These are phyloP conservation scores for Botryosphaeria agaves DNA, from an alignment of 2,329 filamentous ascomycete species.

Conservation along the genomic window DNA sequence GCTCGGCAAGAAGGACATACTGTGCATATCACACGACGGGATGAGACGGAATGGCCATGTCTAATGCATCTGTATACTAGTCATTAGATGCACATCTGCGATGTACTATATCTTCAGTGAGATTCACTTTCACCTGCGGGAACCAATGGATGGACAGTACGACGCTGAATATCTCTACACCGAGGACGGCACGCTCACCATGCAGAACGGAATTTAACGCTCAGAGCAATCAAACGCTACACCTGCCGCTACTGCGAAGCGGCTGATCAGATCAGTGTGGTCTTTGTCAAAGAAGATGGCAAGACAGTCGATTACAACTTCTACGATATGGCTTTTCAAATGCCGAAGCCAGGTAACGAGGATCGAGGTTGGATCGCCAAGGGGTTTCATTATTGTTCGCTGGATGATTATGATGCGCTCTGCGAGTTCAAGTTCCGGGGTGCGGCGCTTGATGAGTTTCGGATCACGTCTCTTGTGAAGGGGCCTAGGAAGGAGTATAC, in stretches of 20 bases:
- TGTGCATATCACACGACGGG: no score
- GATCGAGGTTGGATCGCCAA: conserved; percentile 42
- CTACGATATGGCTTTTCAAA: conserved; percentile 49
- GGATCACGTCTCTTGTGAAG: conserved; percentile 45
- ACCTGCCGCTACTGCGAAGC: conserved; percentile 52
- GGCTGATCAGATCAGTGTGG: conserved; percentile 46
- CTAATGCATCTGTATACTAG: no score
- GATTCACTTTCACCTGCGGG: no score
- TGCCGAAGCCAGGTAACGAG: conserved; percentile 14
- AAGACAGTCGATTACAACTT: conserved; percentile 55
- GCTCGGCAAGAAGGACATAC: no score
- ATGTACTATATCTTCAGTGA: no score
- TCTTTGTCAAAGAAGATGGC: conserved; percentile 53
- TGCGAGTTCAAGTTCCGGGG: conserved; percentile 50
- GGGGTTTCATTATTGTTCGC: conserved; percentile 51
- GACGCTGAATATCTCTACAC: conserved; percentile 48
- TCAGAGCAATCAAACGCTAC: conserved; percentile 48
- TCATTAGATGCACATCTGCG: no score
- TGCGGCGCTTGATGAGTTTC: conserved; percentile 40
- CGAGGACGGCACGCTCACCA: conserved; percentile 48
- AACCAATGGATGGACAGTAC: conserved; percentile 28
- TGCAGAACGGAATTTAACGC: conserved; percentile 36
- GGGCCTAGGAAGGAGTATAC: conserved; percentile 59
- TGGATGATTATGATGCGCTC: conserved; percentile 53
- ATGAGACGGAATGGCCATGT: no score